Percentiles rank a stretch among this genome's conserved stretches.
Evolutionary conservation across 805 yeast species (phyloP).

Genomic region (Candida silvicultrix): DNA sequence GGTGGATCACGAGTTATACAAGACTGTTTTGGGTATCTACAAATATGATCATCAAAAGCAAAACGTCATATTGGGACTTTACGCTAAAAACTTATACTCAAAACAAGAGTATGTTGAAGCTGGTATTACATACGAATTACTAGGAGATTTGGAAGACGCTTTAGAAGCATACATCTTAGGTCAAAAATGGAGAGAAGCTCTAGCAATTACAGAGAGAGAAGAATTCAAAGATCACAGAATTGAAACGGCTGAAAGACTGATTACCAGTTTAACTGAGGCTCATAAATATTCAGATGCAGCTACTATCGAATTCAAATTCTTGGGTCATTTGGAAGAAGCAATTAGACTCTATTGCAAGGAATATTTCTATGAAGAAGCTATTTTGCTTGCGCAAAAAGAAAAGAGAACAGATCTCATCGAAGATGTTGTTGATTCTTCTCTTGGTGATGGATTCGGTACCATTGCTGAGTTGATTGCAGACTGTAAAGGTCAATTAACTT

Average conservation of each 20-base stretch:
- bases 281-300: constrained; percentile 81
- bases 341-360: constrained; percentile 67
- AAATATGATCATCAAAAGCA: constrained; percentile 50
- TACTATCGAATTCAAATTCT: constrained; percentile 55
- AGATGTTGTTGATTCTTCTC: constrained; percentile 58
- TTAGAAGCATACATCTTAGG: constrained; percentile 63
- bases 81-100: constrained; percentile 56
- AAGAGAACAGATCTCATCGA: constrained; percentile 39
- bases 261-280: constrained; percentile 53
- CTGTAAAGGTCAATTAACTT: constrained; percentile 75
- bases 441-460: constrained; percentile 83
- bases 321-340: constrained; percentile 57
- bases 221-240: constrained; percentile 32
- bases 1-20: constrained; percentile 61
- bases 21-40: constrained; percentile 58
- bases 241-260: constrained; percentile 53
- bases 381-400: constrained; percentile 50
- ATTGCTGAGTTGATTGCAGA: constrained; percentile 91
- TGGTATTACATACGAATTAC: constrained; percentile 68
- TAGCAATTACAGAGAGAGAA: constrained; percentile 46
- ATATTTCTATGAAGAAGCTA: constrained; percentile 69
- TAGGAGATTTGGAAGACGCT: constrained; percentile 53
- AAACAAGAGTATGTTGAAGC: constrained; percentile 64
- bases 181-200: constrained; percentile 81
- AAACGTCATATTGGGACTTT: constrained; percentile 45